Evolutionary conservation across 2,329 filamentous ascomycete species (phyloP), one percentile per base, ranked within the genome.

Genomic region (Diaporthe caulivora): DNA sequence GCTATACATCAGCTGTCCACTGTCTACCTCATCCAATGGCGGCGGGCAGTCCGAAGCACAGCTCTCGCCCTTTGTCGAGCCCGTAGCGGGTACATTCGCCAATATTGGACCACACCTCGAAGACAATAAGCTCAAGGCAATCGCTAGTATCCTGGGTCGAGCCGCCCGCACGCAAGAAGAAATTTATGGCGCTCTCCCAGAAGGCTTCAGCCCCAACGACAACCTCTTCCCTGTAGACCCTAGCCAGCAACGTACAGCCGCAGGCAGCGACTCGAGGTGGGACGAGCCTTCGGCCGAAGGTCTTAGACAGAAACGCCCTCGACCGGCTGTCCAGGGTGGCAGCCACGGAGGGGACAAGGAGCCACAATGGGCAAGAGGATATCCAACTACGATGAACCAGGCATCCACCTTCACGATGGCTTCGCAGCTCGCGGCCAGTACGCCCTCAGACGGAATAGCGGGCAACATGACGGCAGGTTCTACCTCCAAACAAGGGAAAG

Each of bases 1-100:
- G 40, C 85, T 99, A 1, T 98, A 98, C 78, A 86, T 98, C 71
- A 98, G 95, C 81, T 94, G 91, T 76, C 94, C 95, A 0, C 82
- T 92, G 49, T 92, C 91, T 77, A 92, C 91, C 74, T 90, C 92
- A 10, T 88, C 90, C 72, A 84, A 87, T 31, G 55, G 69, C 34
- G 82, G 83, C 70, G 83, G 85, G 62, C 88, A 92, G 76, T 69
- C 73, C 15, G 86, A 91, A 72, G 91, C 92, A 0, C 90, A 88
- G 10, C 81, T 96, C 21, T 97, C 94, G 0, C 87, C 88, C 0
- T 98, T 98, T 78, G 84, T 98, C 26, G 87, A 90, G 0, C 84
- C 87, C 81, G 78, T 90, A 86, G 75, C 87, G 53, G 84, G 86
- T 26, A 75, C 76, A 82, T 81, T 90, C 89, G 75, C 87, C 44